A percentile compares a stretch with the other conserved stretches of the same genome.
These are phyloP conservation scores for Fusarium annulatum DNA, from an alignment of 2,329 filamentous ascomycete genomes.

Conservation along the genomic window DNA sequence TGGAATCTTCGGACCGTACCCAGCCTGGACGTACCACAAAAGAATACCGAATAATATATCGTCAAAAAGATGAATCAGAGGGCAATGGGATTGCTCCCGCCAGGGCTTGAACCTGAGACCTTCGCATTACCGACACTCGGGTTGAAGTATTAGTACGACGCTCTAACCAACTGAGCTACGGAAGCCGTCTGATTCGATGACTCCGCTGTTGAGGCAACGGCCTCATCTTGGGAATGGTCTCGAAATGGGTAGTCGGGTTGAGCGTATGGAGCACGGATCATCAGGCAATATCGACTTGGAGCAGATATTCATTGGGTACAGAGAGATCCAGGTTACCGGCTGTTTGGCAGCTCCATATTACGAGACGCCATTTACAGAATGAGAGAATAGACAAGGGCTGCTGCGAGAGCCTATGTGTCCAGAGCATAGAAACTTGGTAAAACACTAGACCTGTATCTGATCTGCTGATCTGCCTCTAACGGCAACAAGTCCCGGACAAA, in stretches of 20 bases:
- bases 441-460: neutral
- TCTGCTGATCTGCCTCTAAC: neutral
- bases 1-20: neutral
- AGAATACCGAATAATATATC: too few relatives aligned
- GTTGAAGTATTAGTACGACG: neutral
- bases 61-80: neutral
- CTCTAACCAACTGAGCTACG: neutral
- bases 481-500: rapidly evolving
- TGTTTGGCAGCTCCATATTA: neutral
- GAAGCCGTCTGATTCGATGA: neutral
- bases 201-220: rapidly evolving
- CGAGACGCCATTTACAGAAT: neutral
- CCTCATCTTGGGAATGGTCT: rapidly evolving
- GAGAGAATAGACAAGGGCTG: neutral
- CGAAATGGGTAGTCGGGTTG: rapidly evolving
- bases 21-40: too few relatives aligned
- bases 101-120: neutral
- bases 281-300: neutral
- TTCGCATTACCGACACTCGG: neutral
- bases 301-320: neutral
- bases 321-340: neutral
- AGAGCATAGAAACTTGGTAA: neutral
- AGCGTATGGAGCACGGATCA: neutral
- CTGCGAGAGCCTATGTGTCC: neutral
- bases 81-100: neutral